These are phyloP conservation scores for Nakazawaea siamensis DNA, from an alignment of 805 yeast genomes.

Conservation along the genomic window DNA sequence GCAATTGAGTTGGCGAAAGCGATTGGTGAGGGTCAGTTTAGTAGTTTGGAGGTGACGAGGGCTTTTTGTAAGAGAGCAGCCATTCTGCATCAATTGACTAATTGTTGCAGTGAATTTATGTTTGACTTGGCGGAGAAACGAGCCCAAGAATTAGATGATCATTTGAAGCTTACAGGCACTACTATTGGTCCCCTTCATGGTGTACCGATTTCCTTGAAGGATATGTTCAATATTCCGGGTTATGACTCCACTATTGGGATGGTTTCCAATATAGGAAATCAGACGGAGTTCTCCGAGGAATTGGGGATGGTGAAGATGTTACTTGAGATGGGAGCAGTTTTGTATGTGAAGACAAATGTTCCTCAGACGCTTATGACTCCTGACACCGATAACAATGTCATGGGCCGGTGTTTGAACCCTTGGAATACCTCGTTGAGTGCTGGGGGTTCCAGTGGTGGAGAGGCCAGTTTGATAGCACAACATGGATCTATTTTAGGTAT, in stretches of 20 bases:
- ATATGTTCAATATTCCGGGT: slow-evolving; percentile 34
- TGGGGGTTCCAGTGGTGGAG: slow-evolving; percentile 51
- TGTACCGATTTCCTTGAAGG: slow-evolving; percentile 35
- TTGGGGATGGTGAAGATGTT: slow-evolving; percentile 28
- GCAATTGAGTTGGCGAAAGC: slow-evolving; percentile 9
- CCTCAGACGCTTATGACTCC: slow-evolving; percentile 21
- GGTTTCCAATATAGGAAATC: slow-evolving; percentile 30
- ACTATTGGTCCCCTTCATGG: slow-evolving; percentile 55
- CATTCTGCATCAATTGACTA: slow-evolving; percentile 40
- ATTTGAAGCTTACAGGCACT: slow-evolving; percentile 34
- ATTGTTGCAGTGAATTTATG: slow-evolving; percentile 29
- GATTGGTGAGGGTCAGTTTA: slow-evolving; percentile 22
- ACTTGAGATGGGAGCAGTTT: slow-evolving; percentile 36
- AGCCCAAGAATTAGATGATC: slow-evolving; percentile 45
- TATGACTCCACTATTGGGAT: slow-evolving; percentile 36
- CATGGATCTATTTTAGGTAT: slow-evolving; percentile 27
- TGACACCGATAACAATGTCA: slow-evolving; percentile 7
- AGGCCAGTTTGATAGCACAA: slow-evolving; percentile 33
- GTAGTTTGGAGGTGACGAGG: slow-evolving; percentile 32
- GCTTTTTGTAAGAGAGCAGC: slow-evolving; percentile 50
- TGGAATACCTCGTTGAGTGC: slow-evolving; percentile 22
- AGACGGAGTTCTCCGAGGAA: slow-evolving; percentile 23
- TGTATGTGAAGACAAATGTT: slow-evolving; percentile 40
- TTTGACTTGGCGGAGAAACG: slow-evolving; percentile 45
- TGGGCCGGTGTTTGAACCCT: slow-evolving; percentile 19